Base-by-base conservation (phyloP, 352 stramenopile species). In the Pythium volutum region DNA sequence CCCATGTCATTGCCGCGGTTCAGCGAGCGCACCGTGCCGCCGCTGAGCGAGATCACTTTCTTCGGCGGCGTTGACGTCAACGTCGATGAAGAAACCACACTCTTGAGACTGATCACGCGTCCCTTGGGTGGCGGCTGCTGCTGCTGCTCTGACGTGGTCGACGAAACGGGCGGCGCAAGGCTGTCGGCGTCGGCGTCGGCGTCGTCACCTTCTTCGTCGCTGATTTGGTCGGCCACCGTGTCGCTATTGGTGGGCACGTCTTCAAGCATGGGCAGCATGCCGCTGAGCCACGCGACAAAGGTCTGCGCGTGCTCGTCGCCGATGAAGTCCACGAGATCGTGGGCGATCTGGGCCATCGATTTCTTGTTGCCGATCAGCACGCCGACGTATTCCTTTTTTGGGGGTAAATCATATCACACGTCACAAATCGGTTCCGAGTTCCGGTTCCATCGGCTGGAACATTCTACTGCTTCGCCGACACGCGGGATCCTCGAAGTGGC, bases 361-460 rank as follows among this genome's bases (percentile, higher is more conserved):
- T 92, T 92, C 75, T 91, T 89, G 75, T 92, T 94, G 71, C 77
- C 72, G 59, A 94, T 84, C 84, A 94, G 91, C 27, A 90, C 79
- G 59, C 89, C 77, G 49, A 94, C 81, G 66, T 90, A 94, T 74
- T 94, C 82, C 83, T 92, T 67, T 59, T 57, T 36, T 36, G 10
- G 10, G 8, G 51, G 54, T 33, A 62, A 26, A 61, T 18, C 46
- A 54, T 48, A 22, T 64, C 52, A 59, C 67, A 69, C 43, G 58
- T 69, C 62, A 64, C 62, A 64, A 18, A 57, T 42, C 46, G 45
- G 49, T 42, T 26, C 26, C 12, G 38, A 34, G 49, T 42, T 26
- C 26, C 10, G 15, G 42, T 47, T 57, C 46, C 46, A 53, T 22
- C 16, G 20, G 22, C n/a, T 12, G n/a, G 29, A 54, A 27, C 29